Evolutionary conservation across 1,139 yeast genomes (phyloP).

Genomic region (Suhomyces atakaporum): DNA sequence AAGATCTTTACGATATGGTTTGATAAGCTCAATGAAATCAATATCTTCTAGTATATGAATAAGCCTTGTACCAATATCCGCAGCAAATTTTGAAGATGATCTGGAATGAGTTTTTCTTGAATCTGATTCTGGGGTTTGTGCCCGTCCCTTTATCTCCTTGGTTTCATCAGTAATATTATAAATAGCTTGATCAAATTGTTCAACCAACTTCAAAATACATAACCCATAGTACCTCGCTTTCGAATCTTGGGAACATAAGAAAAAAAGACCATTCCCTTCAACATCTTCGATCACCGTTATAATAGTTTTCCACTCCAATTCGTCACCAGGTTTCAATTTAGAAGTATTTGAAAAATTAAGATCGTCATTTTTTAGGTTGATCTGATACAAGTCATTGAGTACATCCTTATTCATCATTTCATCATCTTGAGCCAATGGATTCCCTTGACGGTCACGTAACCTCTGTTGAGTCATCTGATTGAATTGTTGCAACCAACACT

Average conservation of each 20-base stretch:
- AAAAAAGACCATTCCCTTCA: conserved; percentile 93
- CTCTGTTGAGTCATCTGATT: conserved; percentile 27
- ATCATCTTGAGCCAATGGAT: conserved; percentile 39
- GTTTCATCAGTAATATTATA: conserved; percentile 46
- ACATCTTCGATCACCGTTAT: conserved; percentile 88
- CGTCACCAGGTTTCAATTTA: conserved; percentile 53
- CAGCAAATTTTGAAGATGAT: conserved; percentile 70
- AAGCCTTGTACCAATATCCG: conserved; percentile 75
- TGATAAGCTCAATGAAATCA: conserved; percentile 67
- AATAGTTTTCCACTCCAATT: conserved; percentile 73
- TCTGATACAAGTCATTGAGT: conserved; percentile 46
- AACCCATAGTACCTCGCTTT: conserved; percentile 74
- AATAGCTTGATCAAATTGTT: conserved; percentile 82
- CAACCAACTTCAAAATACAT: conserved; percentile 70
- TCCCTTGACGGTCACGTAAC: conserved; percentile 15
- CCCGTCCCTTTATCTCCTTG: conserved; percentile 2
- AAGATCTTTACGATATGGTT: conserved; percentile 58
- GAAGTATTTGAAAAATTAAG: conserved; percentile 24
- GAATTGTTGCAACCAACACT: conserved; percentile 77
- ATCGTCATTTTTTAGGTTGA: conserved; percentile 43
- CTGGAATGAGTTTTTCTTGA: conserved; percentile 47
- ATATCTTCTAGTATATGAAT: conserved; percentile 74
- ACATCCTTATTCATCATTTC: conserved; percentile 44
- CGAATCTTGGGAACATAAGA: conserved; percentile 85
- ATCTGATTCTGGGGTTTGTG: conserved; percentile 6